phyloP scores from a whole-genome alignment of 768 basidiomycete genomes.

The Calocybe cyanea region DNA sequence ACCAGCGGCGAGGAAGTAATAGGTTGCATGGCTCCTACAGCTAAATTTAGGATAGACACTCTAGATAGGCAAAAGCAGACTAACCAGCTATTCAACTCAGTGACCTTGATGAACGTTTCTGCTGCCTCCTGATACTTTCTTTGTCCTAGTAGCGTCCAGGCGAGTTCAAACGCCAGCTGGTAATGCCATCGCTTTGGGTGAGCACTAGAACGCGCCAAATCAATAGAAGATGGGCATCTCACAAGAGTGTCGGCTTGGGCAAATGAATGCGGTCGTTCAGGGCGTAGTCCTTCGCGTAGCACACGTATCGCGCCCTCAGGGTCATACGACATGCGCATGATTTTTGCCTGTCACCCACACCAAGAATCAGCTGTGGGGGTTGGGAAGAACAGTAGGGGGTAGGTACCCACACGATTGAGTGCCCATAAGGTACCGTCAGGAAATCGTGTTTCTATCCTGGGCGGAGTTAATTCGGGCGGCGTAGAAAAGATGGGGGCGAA shows the following conservation, averaged over 20 bases:
- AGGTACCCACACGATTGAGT: conserved; percentile 54
- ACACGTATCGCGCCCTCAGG: conserved; percentile 62
- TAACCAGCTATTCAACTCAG: conserved; percentile 66
- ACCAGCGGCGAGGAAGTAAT: conserved; percentile 75
- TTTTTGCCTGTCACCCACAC: conserved; percentile 52
- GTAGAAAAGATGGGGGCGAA: background rate
- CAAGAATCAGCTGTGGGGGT: background rate
- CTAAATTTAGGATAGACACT: too few relatives aligned
- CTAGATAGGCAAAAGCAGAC: too few relatives aligned
- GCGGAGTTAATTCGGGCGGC: background rate
- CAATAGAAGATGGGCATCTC: conserved; percentile 15
- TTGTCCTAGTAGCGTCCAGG: conserved; percentile 68
- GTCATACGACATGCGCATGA: conserved; percentile 67
- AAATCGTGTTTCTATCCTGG: conserved; percentile 52
- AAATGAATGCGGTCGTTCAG: conserved; percentile 53
- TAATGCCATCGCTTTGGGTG: background rate
- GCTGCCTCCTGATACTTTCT: conserved; percentile 65
- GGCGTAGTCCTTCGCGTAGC: conserved; percentile 53
- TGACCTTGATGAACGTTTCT: conserved; percentile 59
- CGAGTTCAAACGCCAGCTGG: conserved; percentile 72
- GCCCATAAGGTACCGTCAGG: conserved; percentile 73
- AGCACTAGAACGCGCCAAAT: background rate
- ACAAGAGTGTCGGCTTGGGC: conserved; percentile 73
- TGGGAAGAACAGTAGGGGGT: background rate
- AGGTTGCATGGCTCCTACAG: conserved; percentile 79